Evolutionary conservation across 257 asterid genomes (phyloP).

Genomic region (Solanum habrochaites): DNA sequence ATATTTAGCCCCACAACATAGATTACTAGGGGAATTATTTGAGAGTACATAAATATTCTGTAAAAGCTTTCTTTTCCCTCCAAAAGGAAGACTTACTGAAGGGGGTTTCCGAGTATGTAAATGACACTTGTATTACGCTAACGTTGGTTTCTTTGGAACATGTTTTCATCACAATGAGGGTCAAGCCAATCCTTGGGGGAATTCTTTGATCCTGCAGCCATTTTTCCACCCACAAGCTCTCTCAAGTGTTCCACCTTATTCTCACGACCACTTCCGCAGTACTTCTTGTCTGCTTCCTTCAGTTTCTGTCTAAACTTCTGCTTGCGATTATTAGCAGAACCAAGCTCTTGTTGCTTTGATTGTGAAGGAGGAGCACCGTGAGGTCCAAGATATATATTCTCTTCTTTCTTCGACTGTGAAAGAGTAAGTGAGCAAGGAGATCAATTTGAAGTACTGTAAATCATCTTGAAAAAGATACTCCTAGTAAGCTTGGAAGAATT

Average conservation of each 20-base stretch:
- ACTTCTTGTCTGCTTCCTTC: constrained; percentile 62
- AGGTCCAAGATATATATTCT: constrained; percentile 78
- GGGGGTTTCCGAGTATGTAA: neutral
- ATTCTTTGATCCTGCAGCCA: constrained; percentile 27
- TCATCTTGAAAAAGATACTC: neutral
- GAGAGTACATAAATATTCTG: neutral
- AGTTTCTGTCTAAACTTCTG: constrained; percentile 72
- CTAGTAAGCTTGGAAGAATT: neutral
- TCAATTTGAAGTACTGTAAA: neutral
- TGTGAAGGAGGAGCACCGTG: constrained; percentile 93
- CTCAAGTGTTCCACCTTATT: constrained; percentile 64
- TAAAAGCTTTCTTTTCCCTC: neutral
- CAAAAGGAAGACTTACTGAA: neutral
- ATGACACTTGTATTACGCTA: neutral
- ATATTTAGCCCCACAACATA: neutral
- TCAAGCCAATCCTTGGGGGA: constrained; percentile 83
- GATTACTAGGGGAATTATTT: neutral
- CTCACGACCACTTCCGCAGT: constrained; percentile 60
- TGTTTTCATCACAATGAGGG: constrained; percentile 84
- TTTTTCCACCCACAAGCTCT: constrained; percentile 76
- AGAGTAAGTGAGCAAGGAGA: neutral
- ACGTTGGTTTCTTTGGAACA: constrained; percentile 50
- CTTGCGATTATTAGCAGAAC: constrained; percentile 38
- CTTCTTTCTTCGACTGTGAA: constrained; percentile 50
- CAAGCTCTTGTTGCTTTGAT: constrained; percentile 56